Conservation (phyloP, 495 filamentous ascomycete genomes). For the Lasiosphaeria hispida region DNA sequence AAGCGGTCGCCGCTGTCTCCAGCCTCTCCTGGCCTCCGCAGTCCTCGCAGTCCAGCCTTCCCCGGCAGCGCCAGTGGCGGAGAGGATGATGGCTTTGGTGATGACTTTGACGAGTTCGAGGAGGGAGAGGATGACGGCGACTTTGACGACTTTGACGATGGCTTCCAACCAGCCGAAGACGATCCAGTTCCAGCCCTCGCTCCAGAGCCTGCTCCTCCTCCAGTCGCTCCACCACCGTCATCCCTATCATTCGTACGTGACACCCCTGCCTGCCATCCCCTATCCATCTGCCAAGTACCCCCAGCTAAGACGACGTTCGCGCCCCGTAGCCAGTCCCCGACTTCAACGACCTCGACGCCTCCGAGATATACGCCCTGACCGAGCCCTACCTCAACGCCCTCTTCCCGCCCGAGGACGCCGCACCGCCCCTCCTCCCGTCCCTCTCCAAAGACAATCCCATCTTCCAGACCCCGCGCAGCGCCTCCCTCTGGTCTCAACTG, state of each 20-base stretch:
- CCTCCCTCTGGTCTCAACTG: slow-evolving; percentile 94
- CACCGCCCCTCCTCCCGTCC: slow-evolving; percentile 45
- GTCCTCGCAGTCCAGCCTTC: slow-evolving; percentile 7
- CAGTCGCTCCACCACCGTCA: slow-evolving; percentile 32
- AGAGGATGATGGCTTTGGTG: slow-evolving; percentile 55
- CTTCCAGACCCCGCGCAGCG: slow-evolving; percentile 68
- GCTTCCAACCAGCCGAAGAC: slow-evolving; percentile 64
- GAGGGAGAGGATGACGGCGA: slow-evolving; percentile 73
- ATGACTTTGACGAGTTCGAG: slow-evolving; percentile 97
- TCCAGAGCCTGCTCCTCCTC: slow-evolving; percentile 28
- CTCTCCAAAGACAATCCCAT: slow-evolving; percentile 51
- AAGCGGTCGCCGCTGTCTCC: slow-evolving; percentile 20
- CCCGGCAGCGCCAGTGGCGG: not conserved
- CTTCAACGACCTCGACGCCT: slow-evolving; percentile 58
- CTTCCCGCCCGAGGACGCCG: slow-evolving; percentile 53
- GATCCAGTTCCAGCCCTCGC: slow-evolving; percentile 46
- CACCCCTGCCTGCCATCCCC: not conserved
- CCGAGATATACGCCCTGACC: slow-evolving; percentile 50
- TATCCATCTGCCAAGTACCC: not conserved
- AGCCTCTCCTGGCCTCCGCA: slow-evolving; percentile 8
- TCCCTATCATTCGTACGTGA: slow-evolving; percentile 47
- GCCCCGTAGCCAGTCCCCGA: slow-evolving; percentile 65
- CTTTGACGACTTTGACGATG: slow-evolving; percentile 87
- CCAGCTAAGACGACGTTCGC: slow-evolving; percentile 1
- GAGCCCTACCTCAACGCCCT: slow-evolving; percentile 56